Base-by-base conservation (phyloP, 805 yeast genomes). In the Saturnispora saitoi region DNA sequence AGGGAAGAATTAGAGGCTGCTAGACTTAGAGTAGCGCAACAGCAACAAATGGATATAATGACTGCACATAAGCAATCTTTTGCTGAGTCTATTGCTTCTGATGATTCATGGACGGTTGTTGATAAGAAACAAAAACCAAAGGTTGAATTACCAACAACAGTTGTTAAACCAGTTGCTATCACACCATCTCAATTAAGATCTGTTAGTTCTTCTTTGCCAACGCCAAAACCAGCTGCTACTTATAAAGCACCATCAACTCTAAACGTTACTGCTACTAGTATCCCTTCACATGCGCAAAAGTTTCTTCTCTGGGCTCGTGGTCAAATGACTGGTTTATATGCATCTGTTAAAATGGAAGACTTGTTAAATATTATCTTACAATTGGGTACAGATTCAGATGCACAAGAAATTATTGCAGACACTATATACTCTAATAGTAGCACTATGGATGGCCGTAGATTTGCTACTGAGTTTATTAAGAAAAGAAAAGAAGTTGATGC, bases 391-490 rank as follows among this genome's bases (percentile, higher is more conserved):
- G 77, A 81, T 36, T 57, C 73, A 6, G 96, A 88, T 56, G 79
- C 95, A 0, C 72, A 75, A 43, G 95, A 83, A 63, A 86, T 91
- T 62, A 89, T 91, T 61, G 83, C 95, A 2, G 99, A 91, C 60
- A 87, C 96, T 11, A 80, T 91, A 50, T 89, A 88, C 68, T 81
- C 93, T 24, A 85, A 88, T 51, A 84, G 95, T 37, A 77, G 90
- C 3, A 83, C 90, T 1, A 81, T 91, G 85, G 96, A 93, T 64
- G 98, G 98, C 22, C 81, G 96, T 62, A 75, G 95, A 55, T 91
- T 90, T 70, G 96, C 99, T 0, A 77, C 76, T 49, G 99, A 93
- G 61, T 93, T 93, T 63, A 72, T 83, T 61, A 84, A 82, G 66
- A 80, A 85, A 61, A 82, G 93, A 60, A 75, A 74, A 51, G 74